phyloP scores from a whole-genome alignment of 805 yeast species.

The Grigorovia jiainica region DNA sequence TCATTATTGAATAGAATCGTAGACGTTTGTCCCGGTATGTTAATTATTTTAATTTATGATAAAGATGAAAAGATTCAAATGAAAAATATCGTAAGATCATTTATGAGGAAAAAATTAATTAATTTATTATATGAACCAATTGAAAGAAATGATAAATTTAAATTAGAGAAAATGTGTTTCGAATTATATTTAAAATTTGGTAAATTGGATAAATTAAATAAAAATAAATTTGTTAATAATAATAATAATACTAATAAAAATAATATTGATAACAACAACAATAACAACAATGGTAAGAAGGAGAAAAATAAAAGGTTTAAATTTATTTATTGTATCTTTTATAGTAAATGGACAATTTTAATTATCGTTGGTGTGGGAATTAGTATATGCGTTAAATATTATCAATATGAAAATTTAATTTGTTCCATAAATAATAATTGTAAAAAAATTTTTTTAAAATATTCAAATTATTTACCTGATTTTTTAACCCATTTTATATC shows the following conservation, averaged over 20 bases:
- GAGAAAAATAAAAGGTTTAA: background rate
- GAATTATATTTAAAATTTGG: no score
- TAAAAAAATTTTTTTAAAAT: background rate
- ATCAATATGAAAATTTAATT: background rate
- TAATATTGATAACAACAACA: slow-evolving; percentile 1
- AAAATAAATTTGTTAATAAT: background rate
- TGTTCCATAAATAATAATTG: background rate
- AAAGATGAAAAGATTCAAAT: slow-evolving; percentile 22
- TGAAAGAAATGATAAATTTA: slow-evolving; percentile 15
- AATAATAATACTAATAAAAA: slow-evolving; percentile 2
- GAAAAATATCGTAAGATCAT: slow-evolving; percentile 16
- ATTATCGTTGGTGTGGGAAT: slow-evolving; percentile 13
- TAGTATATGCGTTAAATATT: background rate
- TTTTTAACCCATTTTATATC: background rate
- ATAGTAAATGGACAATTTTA: background rate
- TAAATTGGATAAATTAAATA: background rate
- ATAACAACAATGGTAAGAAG: background rate
- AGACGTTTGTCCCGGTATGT: slow-evolving; percentile 11
- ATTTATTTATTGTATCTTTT: background rate
- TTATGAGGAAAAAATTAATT: slow-evolving; percentile 13
- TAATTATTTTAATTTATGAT: slow-evolving; percentile 22
- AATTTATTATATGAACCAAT: slow-evolving; percentile 20
- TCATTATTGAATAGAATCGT: slow-evolving; percentile 17
- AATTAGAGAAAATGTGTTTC: slow-evolving; percentile 16
- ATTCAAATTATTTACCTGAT: background rate